Evolutionary conservation across 148 eudicot genomes (phyloP), one percentile per base, ranked within the genome.

Genomic region (Vaccinium macrocarpon): DNA sequence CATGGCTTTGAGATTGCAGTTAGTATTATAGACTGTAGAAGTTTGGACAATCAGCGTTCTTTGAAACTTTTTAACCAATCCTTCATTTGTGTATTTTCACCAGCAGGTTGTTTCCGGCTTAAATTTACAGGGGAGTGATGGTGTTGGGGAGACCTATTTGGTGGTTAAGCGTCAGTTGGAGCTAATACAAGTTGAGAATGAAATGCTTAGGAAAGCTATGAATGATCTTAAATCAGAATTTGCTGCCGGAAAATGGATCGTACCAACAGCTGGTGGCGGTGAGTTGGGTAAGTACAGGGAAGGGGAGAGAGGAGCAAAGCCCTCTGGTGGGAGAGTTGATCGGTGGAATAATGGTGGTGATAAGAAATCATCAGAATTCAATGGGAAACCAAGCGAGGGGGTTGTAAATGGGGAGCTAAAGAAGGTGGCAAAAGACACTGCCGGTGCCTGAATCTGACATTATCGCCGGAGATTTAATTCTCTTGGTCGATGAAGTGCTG

Each of bases 101-200:
- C 42, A 29, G 29, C 73, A 27, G 73, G 73, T 68, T 27, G 0
- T 38, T 0, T 77, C 74, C 5, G 81, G 70, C 19, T 48, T 48
- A 53, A 68, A 3, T 35, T 46, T 61, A 0, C 82, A 50, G 49
- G 84, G 84, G 53, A 35, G 29, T 82, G 90, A 75, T 76, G 87
- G 90, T n/a, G 81, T 96, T 89, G 93, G 86, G 6, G 91, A 87
- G 86, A 87, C 84, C 74, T 90, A 91, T 71, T 91, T 90, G 77
- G 89, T 85, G 19, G 87, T 96, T 78, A 96, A 90, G 91, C 84
- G 87, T 48, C 92, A 96, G 82, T 74, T 93, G 59, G 98, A 92
- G 81, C 76, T 81, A 12, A 81, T 94, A 78, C 93, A 93, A 77
- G 82, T 70, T 19, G 98, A 96, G 88, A 96, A 93, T 87, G 94